Conservation (phyloP, 495 filamentous ascomycete species). For the Neurospora sublineolata region DNA sequence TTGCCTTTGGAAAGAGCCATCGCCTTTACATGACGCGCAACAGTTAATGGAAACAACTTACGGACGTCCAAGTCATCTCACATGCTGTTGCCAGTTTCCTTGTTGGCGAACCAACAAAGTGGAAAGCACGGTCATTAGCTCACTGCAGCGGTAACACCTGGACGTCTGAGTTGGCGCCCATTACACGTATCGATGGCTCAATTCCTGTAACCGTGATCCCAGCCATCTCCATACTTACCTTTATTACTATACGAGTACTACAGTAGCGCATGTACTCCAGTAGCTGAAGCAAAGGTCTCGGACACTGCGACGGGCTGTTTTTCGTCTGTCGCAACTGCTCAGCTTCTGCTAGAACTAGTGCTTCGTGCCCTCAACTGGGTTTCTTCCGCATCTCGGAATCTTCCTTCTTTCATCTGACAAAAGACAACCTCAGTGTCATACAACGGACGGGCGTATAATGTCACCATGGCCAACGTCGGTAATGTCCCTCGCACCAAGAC, state of each 20-base stretch:
- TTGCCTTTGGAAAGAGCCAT: not conserved
- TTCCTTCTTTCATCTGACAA: not conserved
- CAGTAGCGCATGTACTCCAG: not conserved
- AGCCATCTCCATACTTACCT: not conserved
- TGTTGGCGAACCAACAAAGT: not conserved
- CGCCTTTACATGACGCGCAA: not conserved
- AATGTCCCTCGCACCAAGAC: slow-evolving; percentile 15
- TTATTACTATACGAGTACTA: not conserved
- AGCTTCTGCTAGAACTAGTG: not conserved
- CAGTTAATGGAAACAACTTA: not conserved
- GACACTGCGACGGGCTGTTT: not conserved
- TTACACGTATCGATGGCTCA: not conserved
- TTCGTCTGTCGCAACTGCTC: not conserved
- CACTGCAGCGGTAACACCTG: not conserved
- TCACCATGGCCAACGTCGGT: slow-evolving; percentile 14
- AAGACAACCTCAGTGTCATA: not conserved
- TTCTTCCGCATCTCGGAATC: not conserved
- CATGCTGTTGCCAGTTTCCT: not conserved
- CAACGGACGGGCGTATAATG: slow-evolving; percentile 9
- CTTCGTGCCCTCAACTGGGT: not conserved
- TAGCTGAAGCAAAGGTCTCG: not conserved
- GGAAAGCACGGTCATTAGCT: not conserved
- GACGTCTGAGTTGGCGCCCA: not conserved
- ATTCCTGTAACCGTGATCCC: not conserved
- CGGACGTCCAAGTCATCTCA: not conserved